Conservation (phyloP, 257 asterid genomes). For the Jasminum sambac region DNA sequence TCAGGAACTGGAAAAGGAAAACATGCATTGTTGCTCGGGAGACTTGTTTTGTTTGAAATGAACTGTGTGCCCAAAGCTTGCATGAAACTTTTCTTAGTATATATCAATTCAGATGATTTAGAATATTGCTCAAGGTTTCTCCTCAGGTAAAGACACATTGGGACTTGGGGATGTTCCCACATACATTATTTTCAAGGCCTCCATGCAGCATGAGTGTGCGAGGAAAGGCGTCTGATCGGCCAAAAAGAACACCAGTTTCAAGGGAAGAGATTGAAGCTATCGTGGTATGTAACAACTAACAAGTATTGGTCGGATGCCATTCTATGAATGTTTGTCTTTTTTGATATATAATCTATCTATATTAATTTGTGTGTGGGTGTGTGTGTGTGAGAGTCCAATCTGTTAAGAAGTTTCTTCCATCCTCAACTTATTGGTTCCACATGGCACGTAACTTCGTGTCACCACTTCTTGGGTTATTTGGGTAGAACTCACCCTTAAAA, state of each 20-base stretch:
- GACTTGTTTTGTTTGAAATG: background rate
- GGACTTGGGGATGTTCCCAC: slow-evolving; percentile 39
- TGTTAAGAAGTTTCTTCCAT: background rate
- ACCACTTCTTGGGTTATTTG: no score
- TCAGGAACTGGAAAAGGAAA: background rate
- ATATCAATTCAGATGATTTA: background rate
- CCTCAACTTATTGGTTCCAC: background rate
- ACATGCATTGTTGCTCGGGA: background rate
- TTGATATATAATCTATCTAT: no score
- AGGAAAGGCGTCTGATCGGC: slow-evolving; percentile 96
- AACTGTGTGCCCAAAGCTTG: background rate
- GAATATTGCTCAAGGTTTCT: slow-evolving; percentile 19
- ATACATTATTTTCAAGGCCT: slow-evolving; percentile 55
- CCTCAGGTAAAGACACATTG: slow-evolving; percentile 35
- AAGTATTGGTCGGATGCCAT: background rate
- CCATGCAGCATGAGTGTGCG: slow-evolving; percentile 50
- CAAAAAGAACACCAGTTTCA: slow-evolving; percentile 80
- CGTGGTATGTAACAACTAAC: slow-evolving; percentile 54
- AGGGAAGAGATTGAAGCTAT: slow-evolving; percentile 83
- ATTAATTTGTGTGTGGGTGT: no score
- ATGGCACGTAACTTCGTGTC: no score
- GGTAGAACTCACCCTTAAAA: no score
- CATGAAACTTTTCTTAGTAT: background rate
- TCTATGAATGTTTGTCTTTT: background rate
- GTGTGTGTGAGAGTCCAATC: slow-evolving; percentile 5